Percentiles rank a stretch among this genome's conserved stretches.
Conservation (phyloP, 2,329 filamentous ascomycete species). For the Neoarthrinium moseri region DNA sequence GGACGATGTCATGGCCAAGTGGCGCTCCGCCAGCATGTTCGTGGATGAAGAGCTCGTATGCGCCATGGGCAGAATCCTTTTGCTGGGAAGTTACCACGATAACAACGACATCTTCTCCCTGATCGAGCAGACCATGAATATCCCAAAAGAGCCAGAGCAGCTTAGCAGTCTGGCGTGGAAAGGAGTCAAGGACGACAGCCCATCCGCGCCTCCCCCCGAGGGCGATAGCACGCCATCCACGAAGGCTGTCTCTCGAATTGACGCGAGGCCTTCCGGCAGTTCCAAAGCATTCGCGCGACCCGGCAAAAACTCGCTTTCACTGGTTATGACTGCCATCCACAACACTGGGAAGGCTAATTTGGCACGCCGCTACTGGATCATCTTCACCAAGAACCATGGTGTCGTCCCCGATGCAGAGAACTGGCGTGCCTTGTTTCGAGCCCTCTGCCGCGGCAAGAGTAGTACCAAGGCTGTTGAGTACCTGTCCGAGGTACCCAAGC, state of each 20-base stretch:
- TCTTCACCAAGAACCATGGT: constrained; percentile 60
- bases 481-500: constrained; percentile 53
- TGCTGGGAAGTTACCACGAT: constrained; percentile 62
- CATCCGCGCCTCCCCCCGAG: neutral
- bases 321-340: constrained; percentile 65
- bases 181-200: neutral
- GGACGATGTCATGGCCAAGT: constrained; percentile 75
- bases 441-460: constrained; percentile 64
- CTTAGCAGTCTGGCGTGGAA: constrained; percentile 16
- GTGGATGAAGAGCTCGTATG: constrained; percentile 79
- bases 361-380: constrained; percentile 77
- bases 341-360: constrained; percentile 58
- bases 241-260: neutral
- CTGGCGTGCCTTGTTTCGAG: constrained; percentile 65
- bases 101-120: constrained; percentile 72
- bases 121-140: constrained; percentile 77
- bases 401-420: constrained; percentile 72
- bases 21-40: constrained; percentile 66
- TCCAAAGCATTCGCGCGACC: constrained; percentile 39
- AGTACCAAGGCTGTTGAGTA: constrained; percentile 60
- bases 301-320: constrained; percentile 60
- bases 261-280: constrained; percentile 16
- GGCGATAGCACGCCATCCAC: neutral
- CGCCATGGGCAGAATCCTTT: constrained; percentile 77
- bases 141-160: constrained; percentile 54